Evolutionary conservation across 2,329 filamentous ascomycete species (phyloP).

Genomic region (Trichophyton verrucosum): DNA sequence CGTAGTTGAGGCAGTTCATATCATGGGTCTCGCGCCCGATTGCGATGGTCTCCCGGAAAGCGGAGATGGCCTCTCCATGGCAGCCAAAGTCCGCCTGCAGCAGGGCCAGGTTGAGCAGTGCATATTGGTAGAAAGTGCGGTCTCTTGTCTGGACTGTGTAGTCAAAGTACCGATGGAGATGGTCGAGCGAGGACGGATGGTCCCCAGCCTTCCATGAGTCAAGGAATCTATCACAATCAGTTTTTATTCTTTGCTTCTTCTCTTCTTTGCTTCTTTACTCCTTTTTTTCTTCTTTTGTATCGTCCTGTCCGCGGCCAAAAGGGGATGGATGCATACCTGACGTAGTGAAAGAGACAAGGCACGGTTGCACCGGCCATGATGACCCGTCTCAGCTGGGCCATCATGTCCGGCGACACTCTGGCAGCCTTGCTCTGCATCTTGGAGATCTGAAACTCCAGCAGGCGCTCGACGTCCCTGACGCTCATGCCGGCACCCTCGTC

Average conservation of each 20-base stretch:
- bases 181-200: conserved; percentile 79
- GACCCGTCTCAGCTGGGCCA: conserved; percentile 55
- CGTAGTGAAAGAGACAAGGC: conserved; percentile 63
- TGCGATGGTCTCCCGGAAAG: conserved; percentile 88
- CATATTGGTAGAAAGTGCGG: conserved; percentile 84
- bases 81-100: conserved; percentile 93
- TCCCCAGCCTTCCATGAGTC: conserved; percentile 88
- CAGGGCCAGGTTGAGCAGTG: conserved; percentile 81
- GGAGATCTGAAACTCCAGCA: conserved; percentile 79
- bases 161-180: conserved; percentile 88
- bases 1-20: conserved; percentile 84
- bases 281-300: background rate
- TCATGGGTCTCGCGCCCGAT: conserved; percentile 92
- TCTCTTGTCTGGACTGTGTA: conserved; percentile 83
- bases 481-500: conserved; percentile 24
- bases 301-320: no score
- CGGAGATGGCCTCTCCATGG: conserved; percentile 74
- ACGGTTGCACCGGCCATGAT: conserved; percentile 54
- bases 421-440: conserved; percentile 78
- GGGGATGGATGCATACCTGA: conserved; percentile 41
- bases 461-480: conserved; percentile 54
- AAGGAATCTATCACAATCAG: conserved; percentile 51
- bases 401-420: conserved; percentile 63
- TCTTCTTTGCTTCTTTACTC: background rate
- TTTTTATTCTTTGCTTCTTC: background rate